These are phyloP conservation scores for Torulaspora gathmanii DNA, from an alignment of 805 yeast species.

Conservation along the genomic window DNA sequence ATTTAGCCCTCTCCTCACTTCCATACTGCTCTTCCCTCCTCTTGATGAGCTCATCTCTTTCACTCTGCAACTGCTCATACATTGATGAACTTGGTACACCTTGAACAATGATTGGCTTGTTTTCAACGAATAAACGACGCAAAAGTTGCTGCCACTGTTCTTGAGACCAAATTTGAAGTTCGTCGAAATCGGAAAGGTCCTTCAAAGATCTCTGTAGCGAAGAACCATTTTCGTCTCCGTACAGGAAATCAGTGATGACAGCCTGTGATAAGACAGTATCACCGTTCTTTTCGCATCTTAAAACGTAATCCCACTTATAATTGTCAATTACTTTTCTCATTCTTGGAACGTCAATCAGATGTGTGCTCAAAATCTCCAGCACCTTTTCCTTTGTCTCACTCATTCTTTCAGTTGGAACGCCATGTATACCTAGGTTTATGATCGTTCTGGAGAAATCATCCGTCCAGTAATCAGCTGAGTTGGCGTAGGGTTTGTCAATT, in stretches of 20 bases:
- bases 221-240: conserved; percentile 61
- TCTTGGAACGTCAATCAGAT: conserved; percentile 59
- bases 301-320: conserved; percentile 54
- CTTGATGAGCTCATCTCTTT: conserved; percentile 45
- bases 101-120: conserved; percentile 58
- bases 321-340: conserved; percentile 66
- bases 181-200: conserved; percentile 51
- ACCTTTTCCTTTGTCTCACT: conserved; percentile 50
- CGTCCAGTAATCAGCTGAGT: conserved; percentile 61
- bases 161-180: conserved; percentile 53
- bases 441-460: conserved; percentile 67
- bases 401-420: conserved; percentile 70
- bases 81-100: conserved; percentile 61
- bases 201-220: conserved; percentile 53
- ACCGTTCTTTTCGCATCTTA: conserved; percentile 59
- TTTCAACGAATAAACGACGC: conserved; percentile 50
- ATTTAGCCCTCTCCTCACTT: conserved; percentile 50
- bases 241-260: conserved; percentile 74
- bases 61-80: conserved; percentile 49
- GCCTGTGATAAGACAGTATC: conserved; percentile 52
- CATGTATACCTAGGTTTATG: conserved; percentile 52
- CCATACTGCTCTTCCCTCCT: conserved; percentile 54
- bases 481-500: conserved; percentile 74
- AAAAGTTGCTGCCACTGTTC: conserved; percentile 64
- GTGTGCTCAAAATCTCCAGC: conserved; percentile 48